Percentiles rank a stretch among this genome's conserved stretches.
phyloP scores from a whole-genome alignment of 306 rosid species.

The Glycyrrhiza uralensis region DNA sequence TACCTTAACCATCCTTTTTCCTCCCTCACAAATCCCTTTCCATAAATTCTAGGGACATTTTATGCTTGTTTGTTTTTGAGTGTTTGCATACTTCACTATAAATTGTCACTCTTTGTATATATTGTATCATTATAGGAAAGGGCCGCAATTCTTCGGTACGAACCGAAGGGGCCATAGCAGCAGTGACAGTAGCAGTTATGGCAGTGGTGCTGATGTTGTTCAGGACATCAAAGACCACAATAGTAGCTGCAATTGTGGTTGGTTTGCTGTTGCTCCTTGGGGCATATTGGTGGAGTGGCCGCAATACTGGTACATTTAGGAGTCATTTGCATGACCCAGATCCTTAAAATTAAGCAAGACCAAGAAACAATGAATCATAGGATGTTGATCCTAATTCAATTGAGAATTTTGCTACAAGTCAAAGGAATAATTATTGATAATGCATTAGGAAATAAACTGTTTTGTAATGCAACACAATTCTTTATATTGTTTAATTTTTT shows the following conservation, averaged over 20 bases:
- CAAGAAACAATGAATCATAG: conserved; percentile 25
- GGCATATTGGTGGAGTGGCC: conserved; percentile 75
- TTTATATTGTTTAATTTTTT: neutral
- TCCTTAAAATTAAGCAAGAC: conserved; percentile 38
- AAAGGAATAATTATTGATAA: conserved; percentile 11
- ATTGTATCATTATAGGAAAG: conserved; percentile 78
- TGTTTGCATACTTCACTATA: conserved; percentile 34
- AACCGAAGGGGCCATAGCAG: conserved; percentile 73
- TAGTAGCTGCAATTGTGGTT: conserved; percentile 65
- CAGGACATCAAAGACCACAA: conserved; percentile 59
- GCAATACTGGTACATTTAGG: conserved; percentile 51
- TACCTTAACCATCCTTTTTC: conserved; percentile 6
- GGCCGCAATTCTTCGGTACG: conserved; percentile 70
- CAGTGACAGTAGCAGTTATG: conserved; percentile 70
- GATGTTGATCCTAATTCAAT: neutral
- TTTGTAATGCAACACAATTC: neutral
- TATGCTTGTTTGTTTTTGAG: conserved; percentile 31
- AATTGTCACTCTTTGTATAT: conserved; percentile 57
- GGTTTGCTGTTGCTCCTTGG: conserved; percentile 72
- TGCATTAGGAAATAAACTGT: conserved; percentile 6
- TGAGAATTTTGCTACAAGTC: conserved; percentile 9
- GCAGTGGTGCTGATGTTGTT: conserved; percentile 69
- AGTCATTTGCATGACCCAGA: conserved; percentile 57
- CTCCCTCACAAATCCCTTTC: neutral
- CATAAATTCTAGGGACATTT: conserved; percentile 22